Evolutionary conservation across 2,329 filamentous ascomycete species (phyloP).

Genomic region (Ceratocystis papillata): DNA sequence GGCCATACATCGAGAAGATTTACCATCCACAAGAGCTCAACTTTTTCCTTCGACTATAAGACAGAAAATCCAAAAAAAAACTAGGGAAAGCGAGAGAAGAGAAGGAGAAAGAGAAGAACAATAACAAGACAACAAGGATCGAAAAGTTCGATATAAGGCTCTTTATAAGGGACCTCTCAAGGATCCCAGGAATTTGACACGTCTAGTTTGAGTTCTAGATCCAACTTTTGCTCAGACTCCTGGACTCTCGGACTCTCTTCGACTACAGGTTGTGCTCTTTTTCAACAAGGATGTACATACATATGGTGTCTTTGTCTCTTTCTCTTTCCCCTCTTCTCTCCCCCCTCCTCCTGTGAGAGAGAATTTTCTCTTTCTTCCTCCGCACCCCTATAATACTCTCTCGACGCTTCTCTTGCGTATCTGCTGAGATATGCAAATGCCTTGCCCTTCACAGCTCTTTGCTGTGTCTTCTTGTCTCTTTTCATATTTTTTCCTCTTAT

Average conservation of each 20-base stretch:
- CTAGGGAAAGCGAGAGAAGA: neutral
- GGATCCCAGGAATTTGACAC: neutral
- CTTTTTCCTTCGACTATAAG: neutral
- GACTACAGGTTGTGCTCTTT: neutral
- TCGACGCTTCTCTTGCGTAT: neutral
- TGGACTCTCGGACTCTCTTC: no score
- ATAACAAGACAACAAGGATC: neutral
- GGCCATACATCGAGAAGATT: neutral
- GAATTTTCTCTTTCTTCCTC: neutral
- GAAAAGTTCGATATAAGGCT: slow-evolving; percentile 1
- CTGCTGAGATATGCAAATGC: neutral
- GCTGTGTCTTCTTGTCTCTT: no score
- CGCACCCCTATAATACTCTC: neutral
- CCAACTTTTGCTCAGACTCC: neutral
- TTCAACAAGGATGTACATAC: slow-evolving; percentile 3
- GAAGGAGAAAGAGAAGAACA: neutral
- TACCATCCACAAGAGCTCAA: neutral
- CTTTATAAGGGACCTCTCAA: neutral
- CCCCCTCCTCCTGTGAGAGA: neutral
- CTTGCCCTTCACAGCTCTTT: neutral
- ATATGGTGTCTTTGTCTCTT: neutral
- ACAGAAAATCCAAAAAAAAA: neutral
- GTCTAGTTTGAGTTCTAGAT: neutral
- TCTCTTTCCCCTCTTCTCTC: neutral
- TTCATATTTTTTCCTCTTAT: neutral